Conservation (phyloP, 352 stramenopile genomes). For the Aphanomyces astaci region DNA sequence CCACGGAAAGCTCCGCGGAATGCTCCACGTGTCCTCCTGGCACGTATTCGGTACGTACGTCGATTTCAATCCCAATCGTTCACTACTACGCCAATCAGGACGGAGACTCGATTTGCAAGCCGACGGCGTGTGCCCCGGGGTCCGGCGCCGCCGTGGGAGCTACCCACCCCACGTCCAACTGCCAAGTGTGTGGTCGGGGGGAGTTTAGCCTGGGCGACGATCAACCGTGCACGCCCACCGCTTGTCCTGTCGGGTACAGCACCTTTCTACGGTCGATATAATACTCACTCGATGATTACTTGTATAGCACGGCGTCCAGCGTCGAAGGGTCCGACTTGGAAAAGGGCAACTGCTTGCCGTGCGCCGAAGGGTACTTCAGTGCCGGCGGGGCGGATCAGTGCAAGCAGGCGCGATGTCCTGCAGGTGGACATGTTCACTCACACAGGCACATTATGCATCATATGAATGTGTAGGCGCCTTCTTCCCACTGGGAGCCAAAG, state of each 20-base stretch:
- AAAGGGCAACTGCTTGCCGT: slow-evolving; percentile 40
- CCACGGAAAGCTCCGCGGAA: slow-evolving; percentile 20
- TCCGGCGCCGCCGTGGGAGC: slow-evolving; percentile 35
- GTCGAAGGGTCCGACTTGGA: slow-evolving; percentile 26
- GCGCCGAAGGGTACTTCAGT: slow-evolving; percentile 34
- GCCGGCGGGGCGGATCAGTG: slow-evolving; percentile 36
- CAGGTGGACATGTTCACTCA: slow-evolving; percentile 25
- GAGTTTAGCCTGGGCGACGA: slow-evolving; percentile 42
- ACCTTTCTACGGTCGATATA: background rate
- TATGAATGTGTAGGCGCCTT: background rate
- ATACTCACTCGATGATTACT: background rate
- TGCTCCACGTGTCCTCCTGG: slow-evolving; percentile 7
- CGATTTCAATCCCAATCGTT: background rate
- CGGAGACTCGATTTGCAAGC: slow-evolving; percentile 34
- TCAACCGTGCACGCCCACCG: slow-evolving; percentile 36
- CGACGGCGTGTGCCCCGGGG: slow-evolving; percentile 32
- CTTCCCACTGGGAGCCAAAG: slow-evolving; percentile 17
- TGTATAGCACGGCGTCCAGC: slow-evolving; percentile 20
- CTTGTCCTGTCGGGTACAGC: slow-evolving; percentile 28
- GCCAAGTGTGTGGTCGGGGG: slow-evolving; percentile 34
- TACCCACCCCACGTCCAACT: slow-evolving; percentile 34
- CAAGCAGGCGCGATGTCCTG: slow-evolving; percentile 32
- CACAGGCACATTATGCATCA: background rate
- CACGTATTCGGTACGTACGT: slow-evolving; percentile 10
- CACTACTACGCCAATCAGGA: background rate